A percentile compares a stretch with the other conserved stretches of the same genome.
Evolutionary conservation across 169 alveolate species (phyloP).

Genomic region (Eimeria tenella): DNA sequence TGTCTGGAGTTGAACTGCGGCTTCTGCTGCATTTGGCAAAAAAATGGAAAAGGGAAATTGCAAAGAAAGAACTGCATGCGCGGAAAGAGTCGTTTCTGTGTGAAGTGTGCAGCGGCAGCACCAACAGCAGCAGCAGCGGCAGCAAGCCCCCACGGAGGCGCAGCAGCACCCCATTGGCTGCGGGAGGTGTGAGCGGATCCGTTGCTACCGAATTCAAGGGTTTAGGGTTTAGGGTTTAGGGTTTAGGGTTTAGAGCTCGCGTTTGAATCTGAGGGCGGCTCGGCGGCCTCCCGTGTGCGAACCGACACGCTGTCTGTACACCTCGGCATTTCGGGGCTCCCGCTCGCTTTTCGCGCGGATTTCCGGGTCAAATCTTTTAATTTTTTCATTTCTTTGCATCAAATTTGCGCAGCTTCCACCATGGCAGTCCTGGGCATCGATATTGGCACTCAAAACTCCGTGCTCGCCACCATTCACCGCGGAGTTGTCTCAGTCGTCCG

Average conservation of each 20-base stretch:
- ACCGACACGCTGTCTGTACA: not conserved
- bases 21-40: too few species aligned
- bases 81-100: not conserved
- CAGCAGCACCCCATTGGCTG: too few species aligned
- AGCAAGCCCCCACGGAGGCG: not conserved
- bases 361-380: not conserved
- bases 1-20: too few species aligned
- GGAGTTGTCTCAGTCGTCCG: slow-evolving; percentile 97
- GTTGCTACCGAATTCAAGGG: not conserved
- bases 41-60: too few species aligned
- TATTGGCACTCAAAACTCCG: slow-evolving; percentile 96
- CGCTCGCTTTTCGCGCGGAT: not conserved
- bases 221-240: not conserved
- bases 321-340: not conserved
- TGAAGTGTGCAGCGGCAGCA: not conserved
- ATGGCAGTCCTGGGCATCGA: slow-evolving; percentile 96
- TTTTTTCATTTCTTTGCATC: not conserved
- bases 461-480: slow-evolving; percentile 95
- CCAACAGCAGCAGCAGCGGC: not conserved
- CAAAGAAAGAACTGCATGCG: too few species aligned
- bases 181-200: too few species aligned
- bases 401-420: not conserved
- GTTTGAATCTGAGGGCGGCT: not conserved
- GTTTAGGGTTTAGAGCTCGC: not conserved
- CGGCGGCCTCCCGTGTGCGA: not conserved